phyloP scores from a whole-genome alignment of 1,284 basidiomycete species.

The Cryptococcus sp. region DNA sequence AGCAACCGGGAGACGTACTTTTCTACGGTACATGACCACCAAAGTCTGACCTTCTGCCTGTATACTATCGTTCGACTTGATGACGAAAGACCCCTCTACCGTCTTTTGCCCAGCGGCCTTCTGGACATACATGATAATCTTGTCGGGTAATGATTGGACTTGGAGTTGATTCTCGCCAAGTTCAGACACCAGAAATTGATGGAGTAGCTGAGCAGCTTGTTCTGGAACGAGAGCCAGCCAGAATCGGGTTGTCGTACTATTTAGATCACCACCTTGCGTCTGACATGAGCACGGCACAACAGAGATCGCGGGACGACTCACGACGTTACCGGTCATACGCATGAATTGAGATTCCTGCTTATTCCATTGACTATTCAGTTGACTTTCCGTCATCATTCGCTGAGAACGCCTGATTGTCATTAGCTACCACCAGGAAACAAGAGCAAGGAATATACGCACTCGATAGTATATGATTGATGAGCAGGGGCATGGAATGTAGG shows the following conservation, averaged over 20 bases:
- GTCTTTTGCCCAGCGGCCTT: constrained; percentile 37
- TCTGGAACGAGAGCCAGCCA: constrained; percentile 32
- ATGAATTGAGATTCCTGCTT: constrained; percentile 47
- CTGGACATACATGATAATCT: constrained; percentile 19
- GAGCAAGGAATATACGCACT: constrained; percentile 15
- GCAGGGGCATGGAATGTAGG: constrained; percentile 50
- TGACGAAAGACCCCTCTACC: constrained; percentile 31
- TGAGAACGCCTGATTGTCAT: constrained; percentile 30
- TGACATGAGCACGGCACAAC: no score
- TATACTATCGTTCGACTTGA: constrained; percentile 32
- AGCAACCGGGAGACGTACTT: constrained; percentile 18
- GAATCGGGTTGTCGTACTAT: constrained; percentile 41
- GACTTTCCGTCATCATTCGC: constrained; percentile 32
- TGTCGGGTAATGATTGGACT: neutral
- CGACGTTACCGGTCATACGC: constrained; percentile 43
- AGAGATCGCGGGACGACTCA: constrained; percentile 12
- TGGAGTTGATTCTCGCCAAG: constrained; percentile 26
- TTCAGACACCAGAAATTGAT: constrained; percentile 18
- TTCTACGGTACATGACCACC: constrained; percentile 36
- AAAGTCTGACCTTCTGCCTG: constrained; percentile 28
- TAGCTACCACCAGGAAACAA: neutral
- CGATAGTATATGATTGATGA: constrained; percentile 31
- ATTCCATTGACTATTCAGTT: constrained; percentile 34
- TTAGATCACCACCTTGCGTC: constrained; percentile 42
- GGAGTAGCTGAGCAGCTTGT: constrained; percentile 28